Percentiles rank a stretch among this genome's conserved stretches.
phyloP scores from a whole-genome alignment of 2,329 filamentous ascomycete genomes.

The Hypomyces perniciosus region DNA sequence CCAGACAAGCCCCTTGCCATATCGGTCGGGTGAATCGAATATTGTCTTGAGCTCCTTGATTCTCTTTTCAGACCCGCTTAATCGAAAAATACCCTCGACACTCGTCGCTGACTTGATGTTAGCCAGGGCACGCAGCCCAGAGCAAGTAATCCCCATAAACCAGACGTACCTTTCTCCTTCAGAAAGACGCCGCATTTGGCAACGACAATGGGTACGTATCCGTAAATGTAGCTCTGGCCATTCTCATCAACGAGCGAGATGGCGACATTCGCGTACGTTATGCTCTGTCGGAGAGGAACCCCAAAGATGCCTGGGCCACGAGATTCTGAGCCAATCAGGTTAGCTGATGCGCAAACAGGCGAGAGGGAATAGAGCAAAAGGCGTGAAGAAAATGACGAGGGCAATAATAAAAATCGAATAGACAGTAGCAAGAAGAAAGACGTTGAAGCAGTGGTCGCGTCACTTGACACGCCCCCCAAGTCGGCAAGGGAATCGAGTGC shows the following conservation, averaged over 20 bases:
- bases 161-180: conserved; percentile 84
- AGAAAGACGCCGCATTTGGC: conserved; percentile 96
- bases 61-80: conserved; percentile 93
- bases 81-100: conserved; percentile 91
- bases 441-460: not conserved
- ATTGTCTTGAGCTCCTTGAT: conserved; percentile 92
- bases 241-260: conserved; percentile 92
- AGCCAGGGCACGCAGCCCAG: conserved; percentile 9
- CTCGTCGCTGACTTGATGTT: conserved; percentile 64
- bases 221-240: conserved; percentile 94
- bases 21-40: conserved; percentile 91
- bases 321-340: conserved; percentile 32
- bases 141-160: not conserved
- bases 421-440: not conserved
- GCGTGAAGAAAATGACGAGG: not conserved
- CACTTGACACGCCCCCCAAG: conserved; percentile 9
- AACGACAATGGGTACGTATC: conserved; percentile 96
- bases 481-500: conserved; percentile 1
- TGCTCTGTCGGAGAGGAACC: conserved; percentile 86
- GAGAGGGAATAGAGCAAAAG: not conserved
- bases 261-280: conserved; percentile 95
- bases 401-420: not conserved
- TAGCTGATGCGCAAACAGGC: conserved; percentile 13
- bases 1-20: conserved; percentile 96
- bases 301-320: conserved; percentile 80